These are phyloP conservation scores for Mucor racemosus DNA, from an alignment of 371 early-diverging fungal species.

Conservation along the genomic window DNA sequence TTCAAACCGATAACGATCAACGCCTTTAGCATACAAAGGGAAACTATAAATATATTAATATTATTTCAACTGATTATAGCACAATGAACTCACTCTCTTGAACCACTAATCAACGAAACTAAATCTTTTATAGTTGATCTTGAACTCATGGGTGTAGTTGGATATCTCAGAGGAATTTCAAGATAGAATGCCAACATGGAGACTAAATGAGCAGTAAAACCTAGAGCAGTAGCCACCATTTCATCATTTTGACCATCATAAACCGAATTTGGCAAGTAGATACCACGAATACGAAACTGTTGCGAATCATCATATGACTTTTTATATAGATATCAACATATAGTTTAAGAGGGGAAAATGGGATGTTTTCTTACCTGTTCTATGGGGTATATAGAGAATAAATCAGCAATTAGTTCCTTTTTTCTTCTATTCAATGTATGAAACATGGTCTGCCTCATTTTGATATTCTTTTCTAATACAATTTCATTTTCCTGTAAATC, in stretches of 20 bases:
- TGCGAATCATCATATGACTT: constrained; percentile 58
- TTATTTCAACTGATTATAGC: neutral
- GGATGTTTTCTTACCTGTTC: constrained; percentile 52
- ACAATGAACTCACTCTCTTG: constrained; percentile 54
- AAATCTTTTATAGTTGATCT: constrained; percentile 74
- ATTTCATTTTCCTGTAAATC: constrained; percentile 51
- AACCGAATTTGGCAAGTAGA: constrained; percentile 69
- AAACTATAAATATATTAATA: constrained; percentile 55
- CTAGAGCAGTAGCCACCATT: constrained; percentile 73
- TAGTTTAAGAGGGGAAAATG: neutral
- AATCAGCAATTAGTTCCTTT: constrained; percentile 62
- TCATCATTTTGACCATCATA: constrained; percentile 70
- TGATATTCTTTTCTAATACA: constrained; percentile 49
- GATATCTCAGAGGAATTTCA: constrained; percentile 76
- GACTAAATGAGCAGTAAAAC: constrained; percentile 74
- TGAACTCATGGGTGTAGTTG: constrained; percentile 78
- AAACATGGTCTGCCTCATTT: constrained; percentile 49
- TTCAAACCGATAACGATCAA: constrained; percentile 75
- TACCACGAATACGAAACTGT: constrained; percentile 66
- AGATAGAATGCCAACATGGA: constrained; percentile 77
- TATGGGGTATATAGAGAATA: constrained; percentile 71
- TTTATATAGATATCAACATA: constrained; percentile 40
- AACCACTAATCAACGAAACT: constrained; percentile 60
- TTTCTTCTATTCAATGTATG: constrained; percentile 51
- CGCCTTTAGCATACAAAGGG: constrained; percentile 76